Base-by-base conservation (phyloP, 1,139 yeast genomes). In the Nakaseomyces uthaithaninus region DNA sequence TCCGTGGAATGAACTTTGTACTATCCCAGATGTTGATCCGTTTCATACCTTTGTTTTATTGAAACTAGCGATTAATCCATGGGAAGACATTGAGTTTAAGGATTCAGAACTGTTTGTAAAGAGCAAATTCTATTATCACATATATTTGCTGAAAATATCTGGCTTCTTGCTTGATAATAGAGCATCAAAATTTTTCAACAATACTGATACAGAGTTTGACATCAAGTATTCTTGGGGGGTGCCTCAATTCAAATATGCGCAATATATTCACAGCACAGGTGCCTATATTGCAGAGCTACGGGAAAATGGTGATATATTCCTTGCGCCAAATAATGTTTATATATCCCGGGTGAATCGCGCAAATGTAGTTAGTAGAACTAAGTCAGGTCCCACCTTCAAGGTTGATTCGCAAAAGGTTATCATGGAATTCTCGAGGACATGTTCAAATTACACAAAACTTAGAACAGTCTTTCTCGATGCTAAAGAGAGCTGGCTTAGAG, bases 141-240 rank as follows among this genome's bases (percentile, higher is more conserved):
- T 60, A 60, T 80, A 74, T 51, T 65, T 89, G 19, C 65, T 93
- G 47, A 77, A 77, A 45, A 67, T 66, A 37, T 68, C 80, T 28
- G 95, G 85, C 3, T 93, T 89, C 57, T 68, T 84, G 44, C 67
- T 86, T 45, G 98, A 93, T 54, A 82, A 82, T 53, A 67, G 94
- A 45, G 85, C 93, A 0, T 78, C 94, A 2, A 62, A 44, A 65
- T 41, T 80, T 70, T 74, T 81, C 56, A 68, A 66, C 59, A 74
- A 69, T 30, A 66, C 71, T 36, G 72, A 74, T 41, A 44, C 46
- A 9, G 77, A 75, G 9, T 67, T 76, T 46, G 77, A 77, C 48
- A 74, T 85, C 22, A 61, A 71, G 12, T 89, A 87, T 59, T 84
- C 95, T 27, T 91, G 97, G 97, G 97, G 97, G 2, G 75, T 72